Base-by-base conservation (phyloP, 176 grass and related monocot genomes). In the Pharus latifolius region DNA sequence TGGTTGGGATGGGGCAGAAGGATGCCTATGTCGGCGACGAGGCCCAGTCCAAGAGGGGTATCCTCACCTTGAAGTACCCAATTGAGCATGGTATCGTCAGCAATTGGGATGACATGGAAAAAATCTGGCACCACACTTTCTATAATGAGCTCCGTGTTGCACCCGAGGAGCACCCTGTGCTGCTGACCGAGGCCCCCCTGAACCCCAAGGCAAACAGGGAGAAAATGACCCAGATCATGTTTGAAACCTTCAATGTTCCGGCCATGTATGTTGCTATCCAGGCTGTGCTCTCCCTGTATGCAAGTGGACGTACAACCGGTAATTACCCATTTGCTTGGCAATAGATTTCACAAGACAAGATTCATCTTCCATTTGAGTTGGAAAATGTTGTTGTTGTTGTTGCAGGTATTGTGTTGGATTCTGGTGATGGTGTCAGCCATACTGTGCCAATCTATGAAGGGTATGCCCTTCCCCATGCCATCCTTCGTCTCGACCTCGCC, bases 211-310 rank as follows among this genome's bases (percentile, higher is more conserved):
- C 71, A 10, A 82, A 82, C 71, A 49, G 79, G 71, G 71, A 82
- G 71, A 82, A 82, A 71, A 82, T 82, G 79, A 82, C 79, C 45
- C 71, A 82, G 25, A 82, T 82, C 52, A 82, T 82, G 79, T 82
- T 82, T 49, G 80, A 83, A 72, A 76, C 63, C 0, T 75, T 76
- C 81, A 83, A 72, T 15, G 66, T 78, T 27, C 81, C 81, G 0
- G 73, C 81, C 31, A 78, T 83, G 81, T 83, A 83, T 28, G 81
- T 83, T 1, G 73, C 81, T 18, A 83, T 78, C 23, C 81, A 83
- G 49, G 81, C 73, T 1, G 73, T 83, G 40, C 81, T 83, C 14
- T 83, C 81, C 23, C 74, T 83, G 24, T 83, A 83, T 4, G 81
- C 81, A n/a, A 83, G 73, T 78, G 81, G 81, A 7, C 81, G 81